A percentile compares a stretch with the other conserved stretches of the same genome.
Conservation (phyloP, 2,329 filamentous ascomycete species). For the Xylariaceae sp. region DNA sequence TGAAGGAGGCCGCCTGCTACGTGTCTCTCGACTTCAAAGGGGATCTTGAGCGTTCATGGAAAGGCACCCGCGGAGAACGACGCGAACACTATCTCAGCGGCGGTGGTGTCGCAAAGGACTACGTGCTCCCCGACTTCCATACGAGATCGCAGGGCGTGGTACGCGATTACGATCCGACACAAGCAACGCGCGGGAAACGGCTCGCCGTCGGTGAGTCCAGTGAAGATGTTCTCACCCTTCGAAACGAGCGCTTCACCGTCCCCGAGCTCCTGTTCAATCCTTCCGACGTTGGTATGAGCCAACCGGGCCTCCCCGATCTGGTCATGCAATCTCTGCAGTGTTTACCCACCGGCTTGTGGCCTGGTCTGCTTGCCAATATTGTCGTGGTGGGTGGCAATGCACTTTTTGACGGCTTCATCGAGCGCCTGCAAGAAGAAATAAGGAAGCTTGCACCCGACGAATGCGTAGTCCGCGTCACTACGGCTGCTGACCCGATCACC, state of each 20-base stretch:
- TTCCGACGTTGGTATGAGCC: conserved; percentile 75
- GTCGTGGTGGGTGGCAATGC: conserved; percentile 85
- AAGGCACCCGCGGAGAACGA: conserved; percentile 61
- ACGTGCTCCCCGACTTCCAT: conserved; percentile 80
- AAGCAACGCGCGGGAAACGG: conserved; percentile 51
- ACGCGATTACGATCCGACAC: conserved; percentile 69
- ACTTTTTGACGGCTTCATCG: conserved; percentile 73
- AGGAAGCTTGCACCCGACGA: conserved; percentile 68
- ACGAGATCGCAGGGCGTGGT: conserved; percentile 60
- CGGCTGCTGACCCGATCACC: conserved; percentile 67
- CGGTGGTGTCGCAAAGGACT: conserved; percentile 74
- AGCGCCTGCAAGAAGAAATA: conserved; percentile 72
- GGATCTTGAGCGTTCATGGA: conserved; percentile 83
- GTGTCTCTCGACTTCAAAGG: conserved; percentile 70
- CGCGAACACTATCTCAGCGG: conserved; percentile 47
- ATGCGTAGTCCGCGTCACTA: conserved; percentile 69
- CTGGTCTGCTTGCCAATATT: conserved; percentile 79
- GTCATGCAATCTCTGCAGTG: conserved; percentile 71
- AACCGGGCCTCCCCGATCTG: conserved; percentile 78
- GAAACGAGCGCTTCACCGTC: conserved; percentile 87
- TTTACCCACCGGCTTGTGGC: conserved; percentile 78
- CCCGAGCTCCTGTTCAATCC: conserved; percentile 89
- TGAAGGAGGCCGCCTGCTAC: conserved; percentile 87
- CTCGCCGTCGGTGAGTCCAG: conserved; percentile 43
- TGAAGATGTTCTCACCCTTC: conserved; percentile 80